A percentile compares a stretch with the other conserved stretches of the same genome.
Evolutionary conservation across 2,329 filamentous ascomycete species (phyloP).

Genomic region (Colletotrichum sublineola): DNA sequence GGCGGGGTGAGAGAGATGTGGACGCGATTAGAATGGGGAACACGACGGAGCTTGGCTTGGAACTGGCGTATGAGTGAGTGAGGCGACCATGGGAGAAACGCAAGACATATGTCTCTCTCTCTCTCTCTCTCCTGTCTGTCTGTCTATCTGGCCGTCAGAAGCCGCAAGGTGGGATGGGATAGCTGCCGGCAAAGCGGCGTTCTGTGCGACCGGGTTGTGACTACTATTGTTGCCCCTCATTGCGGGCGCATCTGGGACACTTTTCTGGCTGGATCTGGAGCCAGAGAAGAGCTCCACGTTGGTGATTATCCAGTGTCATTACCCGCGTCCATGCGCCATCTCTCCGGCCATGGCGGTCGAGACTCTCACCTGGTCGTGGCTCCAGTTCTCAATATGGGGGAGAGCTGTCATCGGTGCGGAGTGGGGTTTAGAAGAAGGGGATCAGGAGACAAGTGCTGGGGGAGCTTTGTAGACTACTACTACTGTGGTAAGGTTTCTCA

Average conservation of each 20-base stretch:
- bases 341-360: conserved; percentile 23
- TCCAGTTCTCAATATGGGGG: conserved; percentile 15
- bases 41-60: neutral
- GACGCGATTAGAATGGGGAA: conserved; percentile 21
- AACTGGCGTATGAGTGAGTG: neutral
- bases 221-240: neutral
- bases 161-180: neutral
- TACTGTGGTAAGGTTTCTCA: conserved; percentile 1
- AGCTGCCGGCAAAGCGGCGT: conserved; percentile 4
- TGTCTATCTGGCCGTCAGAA: neutral
- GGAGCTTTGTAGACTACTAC: conserved; percentile 9
- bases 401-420: conserved; percentile 16
- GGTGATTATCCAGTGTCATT: conserved; percentile 21
- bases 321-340: conserved; percentile 16
- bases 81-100: neutral
- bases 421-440: neutral
- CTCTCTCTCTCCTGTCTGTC: too few relatives aligned
- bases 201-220: neutral
- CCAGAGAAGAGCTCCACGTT: conserved; percentile 10
- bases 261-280: conserved; percentile 2
- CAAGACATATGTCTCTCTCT: neutral
- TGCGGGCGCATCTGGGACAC: conserved; percentile 29
- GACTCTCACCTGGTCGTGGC: conserved; percentile 9
- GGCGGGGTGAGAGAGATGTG: conserved; percentile 20
- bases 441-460: conserved; percentile 13